Percentiles rank a stretch among this genome's conserved stretches.
These are phyloP conservation scores for Fusarium xyrophilum DNA, from an alignment of 2,329 filamentous ascomycete species.

Conservation along the genomic window DNA sequence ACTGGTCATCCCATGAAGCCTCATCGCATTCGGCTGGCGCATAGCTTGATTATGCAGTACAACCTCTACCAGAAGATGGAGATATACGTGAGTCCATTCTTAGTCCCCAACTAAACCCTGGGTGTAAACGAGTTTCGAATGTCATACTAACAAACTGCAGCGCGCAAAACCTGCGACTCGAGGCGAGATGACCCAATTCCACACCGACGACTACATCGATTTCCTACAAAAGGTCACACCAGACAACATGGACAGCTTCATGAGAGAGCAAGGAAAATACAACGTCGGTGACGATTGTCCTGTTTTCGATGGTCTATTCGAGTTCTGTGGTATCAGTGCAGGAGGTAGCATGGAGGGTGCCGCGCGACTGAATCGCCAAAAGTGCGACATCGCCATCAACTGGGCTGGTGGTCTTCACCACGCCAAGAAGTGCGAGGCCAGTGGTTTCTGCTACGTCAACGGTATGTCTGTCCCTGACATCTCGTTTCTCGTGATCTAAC, in stretches of 20 bases:
- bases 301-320: constrained; percentile 96
- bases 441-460: constrained; percentile 98
- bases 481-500: constrained; percentile 8
- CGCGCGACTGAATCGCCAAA: constrained; percentile 84
- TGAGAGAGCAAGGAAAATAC: constrained; percentile 89
- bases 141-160: constrained; percentile 54
- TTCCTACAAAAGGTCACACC: constrained; percentile 95
- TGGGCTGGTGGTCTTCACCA: constrained; percentile 98
- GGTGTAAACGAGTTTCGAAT: neutral
- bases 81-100: constrained; percentile 74
- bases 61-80: constrained; percentile 97
- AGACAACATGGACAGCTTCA: constrained; percentile 96
- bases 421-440: constrained; percentile 95
- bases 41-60: constrained; percentile 95
- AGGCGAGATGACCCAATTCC: constrained; percentile 92
- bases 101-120: neutral
- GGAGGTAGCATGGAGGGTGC: constrained; percentile 95
- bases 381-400: constrained; percentile 97
- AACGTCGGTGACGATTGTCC: constrained; percentile 97
- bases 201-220: constrained; percentile 93
- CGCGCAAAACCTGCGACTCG: constrained; percentile 85
- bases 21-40: constrained; percentile 91
- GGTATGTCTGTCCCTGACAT: constrained; percentile 60
- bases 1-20: constrained; percentile 99
- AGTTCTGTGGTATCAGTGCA: constrained; percentile 93